Conservation (phyloP, 257 asterid genomes). For the Solanum gracilifrons region DNA sequence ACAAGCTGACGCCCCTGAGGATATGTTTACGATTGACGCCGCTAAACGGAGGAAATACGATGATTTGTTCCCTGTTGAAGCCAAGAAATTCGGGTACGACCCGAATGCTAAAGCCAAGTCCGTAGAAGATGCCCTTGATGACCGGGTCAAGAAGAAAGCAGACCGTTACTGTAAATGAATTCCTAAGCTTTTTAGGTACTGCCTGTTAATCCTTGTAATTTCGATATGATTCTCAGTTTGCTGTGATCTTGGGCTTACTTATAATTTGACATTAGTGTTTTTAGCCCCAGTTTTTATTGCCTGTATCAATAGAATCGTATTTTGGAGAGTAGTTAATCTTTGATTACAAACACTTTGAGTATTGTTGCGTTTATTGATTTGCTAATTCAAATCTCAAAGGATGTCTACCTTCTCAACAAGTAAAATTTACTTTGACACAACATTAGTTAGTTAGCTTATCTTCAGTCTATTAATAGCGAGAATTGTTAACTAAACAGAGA, state of each 20-base stretch:
- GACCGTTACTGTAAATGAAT: slow-evolving; percentile 88
- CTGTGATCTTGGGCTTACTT: not conserved
- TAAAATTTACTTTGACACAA: not conserved
- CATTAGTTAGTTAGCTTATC: not conserved
- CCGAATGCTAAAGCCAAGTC: slow-evolving; percentile 54
- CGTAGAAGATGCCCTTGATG: slow-evolving; percentile 89
- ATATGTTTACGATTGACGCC: slow-evolving; percentile 81
- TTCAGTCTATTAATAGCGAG: not conserved
- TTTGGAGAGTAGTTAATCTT: not conserved
- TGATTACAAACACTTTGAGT: not conserved
- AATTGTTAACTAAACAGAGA: not conserved
- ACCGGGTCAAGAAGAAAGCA: slow-evolving; percentile 92
- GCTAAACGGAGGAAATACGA: slow-evolving; percentile 97
- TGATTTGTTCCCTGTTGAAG: slow-evolving; percentile 79
- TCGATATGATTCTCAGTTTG: not conserved
- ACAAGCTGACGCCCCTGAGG: slow-evolving; percentile 25
- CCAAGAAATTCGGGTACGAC: slow-evolving; percentile 73
- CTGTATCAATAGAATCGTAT: not conserved
- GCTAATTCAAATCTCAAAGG: not conserved
- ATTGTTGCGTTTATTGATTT: not conserved
- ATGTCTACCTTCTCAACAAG: not conserved
- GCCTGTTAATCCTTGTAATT: not conserved
- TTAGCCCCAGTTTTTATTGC: not conserved
- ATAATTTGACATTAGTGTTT: not conserved
- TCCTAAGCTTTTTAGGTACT: not conserved